These are phyloP conservation scores for Podila minutissima DNA, from an alignment of 192 early-diverging fungal genomes.

Conservation along the genomic window DNA sequence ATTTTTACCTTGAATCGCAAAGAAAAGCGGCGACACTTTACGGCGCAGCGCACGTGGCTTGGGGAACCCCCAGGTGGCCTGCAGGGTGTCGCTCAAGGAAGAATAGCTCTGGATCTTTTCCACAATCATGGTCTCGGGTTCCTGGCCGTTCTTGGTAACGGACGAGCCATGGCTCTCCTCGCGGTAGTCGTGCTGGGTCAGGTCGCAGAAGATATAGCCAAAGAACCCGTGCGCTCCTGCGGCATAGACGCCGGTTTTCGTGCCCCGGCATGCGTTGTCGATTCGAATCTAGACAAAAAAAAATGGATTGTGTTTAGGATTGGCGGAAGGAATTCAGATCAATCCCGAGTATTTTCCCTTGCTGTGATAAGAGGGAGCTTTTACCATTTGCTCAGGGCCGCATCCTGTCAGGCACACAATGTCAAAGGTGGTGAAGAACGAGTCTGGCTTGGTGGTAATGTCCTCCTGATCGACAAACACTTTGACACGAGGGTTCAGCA, in stretches of 20 bases:
- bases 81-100: slow-evolving; percentile 49
- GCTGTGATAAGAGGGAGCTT: neutral
- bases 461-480: slow-evolving; percentile 60
- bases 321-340: neutral
- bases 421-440: slow-evolving; percentile 71
- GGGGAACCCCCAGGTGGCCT: slow-evolving; percentile 52
- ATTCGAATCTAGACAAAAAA: slow-evolving; percentile 54
- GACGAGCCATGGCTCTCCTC: slow-evolving; percentile 55
- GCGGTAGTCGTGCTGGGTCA: slow-evolving; percentile 68
- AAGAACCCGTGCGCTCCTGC: slow-evolving; percentile 76
- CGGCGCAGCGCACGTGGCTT: slow-evolving; percentile 54
- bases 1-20: slow-evolving; percentile 59
- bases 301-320: no score
- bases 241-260: slow-evolving; percentile 70
- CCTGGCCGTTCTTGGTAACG: slow-evolving; percentile 38
- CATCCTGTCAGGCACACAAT: slow-evolving; percentile 71
- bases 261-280: slow-evolving; percentile 69
- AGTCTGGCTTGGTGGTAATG: slow-evolving; percentile 55
- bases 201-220: slow-evolving; percentile 91
- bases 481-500: slow-evolving; percentile 87
- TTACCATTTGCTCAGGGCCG: slow-evolving; percentile 55
- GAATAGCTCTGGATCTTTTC: slow-evolving; percentile 50
- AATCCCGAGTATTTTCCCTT: neutral
- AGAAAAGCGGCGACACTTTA: slow-evolving; percentile 57
- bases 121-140: slow-evolving; percentile 43